Evolutionary conservation across 768 basidiomycete genomes (phyloP), one percentile per base, ranked within the genome.

Genomic region (Mycena albidolilacea): DNA sequence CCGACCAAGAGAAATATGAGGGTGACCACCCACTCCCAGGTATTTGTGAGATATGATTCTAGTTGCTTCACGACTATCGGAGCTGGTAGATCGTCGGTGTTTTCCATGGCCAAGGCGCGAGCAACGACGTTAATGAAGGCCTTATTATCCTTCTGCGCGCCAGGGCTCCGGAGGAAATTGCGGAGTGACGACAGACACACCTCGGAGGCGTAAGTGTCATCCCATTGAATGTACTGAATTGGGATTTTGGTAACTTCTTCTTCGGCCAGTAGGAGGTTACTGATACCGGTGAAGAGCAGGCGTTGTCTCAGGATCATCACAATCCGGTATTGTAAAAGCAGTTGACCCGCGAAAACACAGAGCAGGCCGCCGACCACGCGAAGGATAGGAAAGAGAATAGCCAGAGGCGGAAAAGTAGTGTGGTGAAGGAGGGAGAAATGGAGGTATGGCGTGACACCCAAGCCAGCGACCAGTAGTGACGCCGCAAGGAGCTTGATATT

Each of bases 261-360:
- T 5, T 43, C 35, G 15, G 43, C 15, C n/a, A n/a, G n/a, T n/a
- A n/a, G n/a, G 17, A 61, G 0, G 12, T 69, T 35, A 48, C 55
- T 63, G 30, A 69, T 61, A 1, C 48, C 50, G 17, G 7, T 62
- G 68, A 69, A 69, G 0, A 69, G 39, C 37, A 63, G 17, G 3
- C 68, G 68, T n/a, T 69, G 68, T 14, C 43, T 41, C 14, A 69
- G n/a, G 30, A 69, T 69, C 50, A 9, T 52, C 60, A 54, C 15
- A 8, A 69, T 69, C 21, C 68, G 46, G 21, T 69, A 46, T 19
- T 69, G 68, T 30, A 69, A 46, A 0, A 69, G n/a, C 39, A 69
- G 23, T 11, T 69, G 68, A 3, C 68, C 68, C 0, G 67, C 46
- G 14, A 69, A 50, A 5, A 69, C 59, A 21, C 58, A 69, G 7